Evolutionary conservation across 176 grass and related monocot genomes (phyloP), one percentile per base, ranked within the genome.

Genomic region (Oryza meyeriana): DNA sequence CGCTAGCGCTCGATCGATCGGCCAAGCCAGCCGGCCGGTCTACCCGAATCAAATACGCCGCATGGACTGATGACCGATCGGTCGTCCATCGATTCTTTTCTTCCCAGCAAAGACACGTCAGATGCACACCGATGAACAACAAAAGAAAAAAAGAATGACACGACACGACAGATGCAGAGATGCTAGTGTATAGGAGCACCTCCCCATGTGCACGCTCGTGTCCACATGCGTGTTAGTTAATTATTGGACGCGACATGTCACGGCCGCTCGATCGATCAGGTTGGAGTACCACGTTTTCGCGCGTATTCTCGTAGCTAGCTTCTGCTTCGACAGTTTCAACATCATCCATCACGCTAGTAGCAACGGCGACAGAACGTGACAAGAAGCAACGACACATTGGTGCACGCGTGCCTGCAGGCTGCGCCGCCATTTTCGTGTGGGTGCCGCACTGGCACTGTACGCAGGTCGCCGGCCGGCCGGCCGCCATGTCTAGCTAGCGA

Each of bases 91-190:
- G 78, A 72, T 82, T 42, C 74, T 36, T 79, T 71, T 24, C 75
- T 79, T 79, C 55, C 1, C 29, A 50, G 66, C 52, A n/a, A 72
- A 71, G 75, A 36, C 66, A 64, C 29, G 29, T 65, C 50, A 77
- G 38, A 10, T 48, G n/a, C n/a, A 3, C n/a, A 52, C 45, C 48
- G 9, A 18, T 20, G 48, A 55, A 55, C 50, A 55, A 11, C 1
- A 55, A 20, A 16, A n/a, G 9, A 55, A 9, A 22, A 0, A 55
- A 2, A 22, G 50, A 22, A 55, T 17, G 48, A 52, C 48, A 52
- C 48, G 50, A 55, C 50, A 55, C 50, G 50, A 55, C 50, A 55
- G 50, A 55, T n/a, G 50, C 18, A 55, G 50, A 55, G 18, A 55
- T 55, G 50, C 50, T 55, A 8, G 12, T 10, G 12, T 55, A 52